Percentiles rank a stretch among this genome's conserved stretches.
These are phyloP conservation scores for Chimonanthus salicifolius DNA, from an alignment of 164 flowering plant genomes.

Conservation along the genomic window DNA sequence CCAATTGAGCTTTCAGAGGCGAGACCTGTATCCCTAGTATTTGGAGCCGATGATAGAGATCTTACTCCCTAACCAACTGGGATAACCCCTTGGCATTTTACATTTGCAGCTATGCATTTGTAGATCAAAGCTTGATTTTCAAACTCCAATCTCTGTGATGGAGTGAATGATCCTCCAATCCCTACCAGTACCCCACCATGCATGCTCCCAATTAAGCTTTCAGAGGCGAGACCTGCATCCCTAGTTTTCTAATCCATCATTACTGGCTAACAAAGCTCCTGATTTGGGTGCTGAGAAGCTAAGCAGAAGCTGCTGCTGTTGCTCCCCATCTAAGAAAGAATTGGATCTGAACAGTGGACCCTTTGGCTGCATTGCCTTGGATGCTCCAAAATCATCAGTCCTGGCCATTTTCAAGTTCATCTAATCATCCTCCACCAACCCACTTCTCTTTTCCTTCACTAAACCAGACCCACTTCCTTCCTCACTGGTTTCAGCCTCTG, in stretches of 20 bases:
- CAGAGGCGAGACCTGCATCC: slow-evolving; percentile 41
- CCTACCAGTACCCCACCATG: slow-evolving; percentile 43
- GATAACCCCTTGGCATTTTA: not conserved
- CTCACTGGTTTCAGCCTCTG: slow-evolving; percentile 42
- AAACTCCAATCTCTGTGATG: slow-evolving; percentile 85
- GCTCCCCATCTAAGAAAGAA: slow-evolving; percentile 31
- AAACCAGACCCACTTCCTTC: slow-evolving; percentile 54
- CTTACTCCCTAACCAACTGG: not conserved
- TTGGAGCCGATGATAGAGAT: not conserved
- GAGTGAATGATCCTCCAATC: slow-evolving; percentile 70
- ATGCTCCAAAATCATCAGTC: slow-evolving; percentile 29
- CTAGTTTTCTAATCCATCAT: slow-evolving; percentile 2
- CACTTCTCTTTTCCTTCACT: slow-evolving; percentile 29
- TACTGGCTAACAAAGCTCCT: slow-evolving; percentile 19
- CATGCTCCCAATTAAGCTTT: slow-evolving; percentile 33
- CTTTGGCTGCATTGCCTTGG: slow-evolving; percentile 42
- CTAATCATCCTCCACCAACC: slow-evolving; percentile 44
- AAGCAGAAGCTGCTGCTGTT: slow-evolving; percentile 48
- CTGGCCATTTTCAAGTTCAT: slow-evolving; percentile 51
- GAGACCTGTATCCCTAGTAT: slow-evolving; percentile 27
- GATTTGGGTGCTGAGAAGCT: slow-evolving; percentile 62
- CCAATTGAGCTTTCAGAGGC: slow-evolving; percentile 38
- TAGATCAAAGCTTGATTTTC: slow-evolving; percentile 87
- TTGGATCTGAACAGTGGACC: slow-evolving; percentile 39
- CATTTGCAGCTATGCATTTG: slow-evolving; percentile 69